Conservation (phyloP, 257 asterid species). For the Przewalskia tangutica region DNA sequence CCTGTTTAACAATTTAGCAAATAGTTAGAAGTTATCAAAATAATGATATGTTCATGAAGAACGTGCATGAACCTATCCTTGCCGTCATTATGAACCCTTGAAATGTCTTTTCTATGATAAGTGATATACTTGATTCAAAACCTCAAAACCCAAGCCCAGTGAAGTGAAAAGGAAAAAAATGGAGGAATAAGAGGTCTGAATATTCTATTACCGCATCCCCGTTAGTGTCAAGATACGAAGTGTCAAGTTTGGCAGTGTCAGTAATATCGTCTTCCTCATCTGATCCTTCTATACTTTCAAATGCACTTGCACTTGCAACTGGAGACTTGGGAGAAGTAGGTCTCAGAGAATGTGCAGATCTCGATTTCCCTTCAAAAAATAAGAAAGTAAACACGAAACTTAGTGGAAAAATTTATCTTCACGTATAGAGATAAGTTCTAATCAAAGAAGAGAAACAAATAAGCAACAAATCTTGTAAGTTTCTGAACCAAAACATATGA, state of each 20-base stretch:
- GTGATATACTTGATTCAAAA: neutral
- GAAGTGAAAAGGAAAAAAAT: neutral
- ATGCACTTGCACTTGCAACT: constrained; percentile 80
- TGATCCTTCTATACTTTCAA: constrained; percentile 88
- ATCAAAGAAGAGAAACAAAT: neutral
- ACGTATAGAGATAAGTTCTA: neutral
- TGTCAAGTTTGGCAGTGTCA: constrained; percentile 42
- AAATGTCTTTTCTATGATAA: neutral
- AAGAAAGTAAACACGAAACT: constrained; percentile 5
- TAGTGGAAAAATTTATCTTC: neutral
- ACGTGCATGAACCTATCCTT: neutral
- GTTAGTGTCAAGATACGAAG: constrained; percentile 54
- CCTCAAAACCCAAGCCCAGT: too few relatives aligned
- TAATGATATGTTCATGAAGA: neutral
- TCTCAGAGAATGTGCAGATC: constrained; percentile 49
- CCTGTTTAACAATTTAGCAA: constrained; percentile 10
- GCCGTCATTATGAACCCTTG: neutral
- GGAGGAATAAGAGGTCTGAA: neutral
- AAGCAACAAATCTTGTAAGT: neutral
- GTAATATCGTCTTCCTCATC: constrained; percentile 75
- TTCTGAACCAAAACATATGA: neutral
- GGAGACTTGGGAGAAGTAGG: constrained; percentile 93
- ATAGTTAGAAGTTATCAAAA: neutral
- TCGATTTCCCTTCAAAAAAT: constrained; percentile 27
- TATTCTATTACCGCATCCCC: constrained; percentile 45